A percentile compares a stretch with the other conserved stretches of the same genome.
Evolutionary conservation across 108 stramenopile species (phyloP).

Genomic region (Pseudonitzschia multiseries): DNA sequence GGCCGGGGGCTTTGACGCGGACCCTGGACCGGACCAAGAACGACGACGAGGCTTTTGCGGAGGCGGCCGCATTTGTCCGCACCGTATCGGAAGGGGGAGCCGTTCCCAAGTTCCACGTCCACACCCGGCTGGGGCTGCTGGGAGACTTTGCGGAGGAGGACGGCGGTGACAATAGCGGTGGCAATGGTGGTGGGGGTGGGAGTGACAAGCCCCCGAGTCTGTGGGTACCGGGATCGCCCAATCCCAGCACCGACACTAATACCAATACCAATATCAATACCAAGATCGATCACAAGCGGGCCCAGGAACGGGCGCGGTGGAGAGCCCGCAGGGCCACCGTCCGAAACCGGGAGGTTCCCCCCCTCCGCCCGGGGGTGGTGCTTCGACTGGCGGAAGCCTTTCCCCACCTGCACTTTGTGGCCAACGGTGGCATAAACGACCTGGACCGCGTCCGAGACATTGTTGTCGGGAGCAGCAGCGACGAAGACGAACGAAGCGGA

Average conservation of each 20-base stretch:
- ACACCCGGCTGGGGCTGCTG: constrained; percentile 38
- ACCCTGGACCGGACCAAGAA: constrained; percentile 20
- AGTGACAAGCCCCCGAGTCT: not conserved
- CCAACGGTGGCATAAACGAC: constrained; percentile 42
- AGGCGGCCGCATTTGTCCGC: constrained; percentile 24
- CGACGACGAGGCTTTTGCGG: constrained; percentile 36
- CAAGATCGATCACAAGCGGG: constrained; percentile 30
- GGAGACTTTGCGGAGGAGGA: constrained; percentile 27
- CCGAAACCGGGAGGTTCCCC: constrained; percentile 42
- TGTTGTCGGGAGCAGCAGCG: not conserved
- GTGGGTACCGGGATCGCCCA: constrained; percentile 5
- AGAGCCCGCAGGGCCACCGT: constrained; percentile 34
- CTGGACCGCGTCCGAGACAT: constrained; percentile 16
- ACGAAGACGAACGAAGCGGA: not conserved
- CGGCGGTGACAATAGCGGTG: not conserved
- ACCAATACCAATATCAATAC: too few species aligned
- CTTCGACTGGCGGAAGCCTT: constrained; percentile 24
- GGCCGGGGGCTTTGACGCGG: constrained; percentile 20
- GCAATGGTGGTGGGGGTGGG: constrained; percentile 1
- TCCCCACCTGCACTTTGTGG: constrained; percentile 28
- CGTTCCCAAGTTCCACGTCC: constrained; percentile 30
- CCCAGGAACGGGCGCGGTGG: constrained; percentile 36
- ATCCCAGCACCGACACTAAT: not conserved
- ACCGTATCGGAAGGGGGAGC: not conserved
- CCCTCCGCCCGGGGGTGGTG: constrained; percentile 34